Conservation (phyloP, 2,329 filamentous ascomycete genomes). For the Lachnellula occidentalis region DNA sequence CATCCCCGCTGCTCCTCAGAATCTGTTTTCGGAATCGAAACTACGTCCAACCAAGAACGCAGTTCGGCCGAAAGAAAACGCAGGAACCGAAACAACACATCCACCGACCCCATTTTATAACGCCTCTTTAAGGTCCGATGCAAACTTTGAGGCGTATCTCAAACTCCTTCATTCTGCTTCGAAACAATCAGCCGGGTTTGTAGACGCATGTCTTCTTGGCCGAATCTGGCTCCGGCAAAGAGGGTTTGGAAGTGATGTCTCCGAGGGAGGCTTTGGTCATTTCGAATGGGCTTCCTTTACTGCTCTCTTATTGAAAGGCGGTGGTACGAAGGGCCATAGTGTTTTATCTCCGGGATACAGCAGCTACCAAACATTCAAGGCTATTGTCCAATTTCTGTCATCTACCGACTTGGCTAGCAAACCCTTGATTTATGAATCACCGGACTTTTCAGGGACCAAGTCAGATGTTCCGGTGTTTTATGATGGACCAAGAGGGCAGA, state of each 20-base stretch:
- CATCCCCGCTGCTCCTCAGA: conserved; percentile 65
- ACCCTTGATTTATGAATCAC: conserved; percentile 47
- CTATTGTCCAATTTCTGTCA: conserved; percentile 79
- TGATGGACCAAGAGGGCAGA: conserved; percentile 68
- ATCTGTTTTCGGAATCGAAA: conserved; percentile 66
- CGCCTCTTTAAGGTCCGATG: conserved; percentile 73
- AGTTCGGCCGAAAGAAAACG: conserved; percentile 51
- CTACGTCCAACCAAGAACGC: conserved; percentile 65
- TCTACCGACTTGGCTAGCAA: conserved; percentile 65
- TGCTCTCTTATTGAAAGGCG: conserved; percentile 74
- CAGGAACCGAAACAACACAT: conserved; percentile 37
- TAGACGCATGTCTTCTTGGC: conserved; percentile 80
- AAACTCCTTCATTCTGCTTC: conserved; percentile 66
- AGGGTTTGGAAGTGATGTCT: conserved; percentile 66
- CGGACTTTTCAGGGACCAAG: conserved; percentile 38
- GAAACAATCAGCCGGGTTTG: conserved; percentile 53
- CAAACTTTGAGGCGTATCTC: conserved; percentile 67
- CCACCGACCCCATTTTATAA: conserved; percentile 81
- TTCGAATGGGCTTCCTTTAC: conserved; percentile 86
- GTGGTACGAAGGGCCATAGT: conserved; percentile 64
- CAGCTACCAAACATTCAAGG: conserved; percentile 92
- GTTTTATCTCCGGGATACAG: conserved; percentile 76
- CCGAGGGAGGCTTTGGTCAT: conserved; percentile 79
- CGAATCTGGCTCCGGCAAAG: conserved; percentile 86
- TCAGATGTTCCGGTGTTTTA: conserved; percentile 65